Evolutionary conservation across 2,329 filamentous ascomycete species (phyloP), one percentile per base, ranked within the genome.

Genomic region (Pseudocercospora ulei): DNA sequence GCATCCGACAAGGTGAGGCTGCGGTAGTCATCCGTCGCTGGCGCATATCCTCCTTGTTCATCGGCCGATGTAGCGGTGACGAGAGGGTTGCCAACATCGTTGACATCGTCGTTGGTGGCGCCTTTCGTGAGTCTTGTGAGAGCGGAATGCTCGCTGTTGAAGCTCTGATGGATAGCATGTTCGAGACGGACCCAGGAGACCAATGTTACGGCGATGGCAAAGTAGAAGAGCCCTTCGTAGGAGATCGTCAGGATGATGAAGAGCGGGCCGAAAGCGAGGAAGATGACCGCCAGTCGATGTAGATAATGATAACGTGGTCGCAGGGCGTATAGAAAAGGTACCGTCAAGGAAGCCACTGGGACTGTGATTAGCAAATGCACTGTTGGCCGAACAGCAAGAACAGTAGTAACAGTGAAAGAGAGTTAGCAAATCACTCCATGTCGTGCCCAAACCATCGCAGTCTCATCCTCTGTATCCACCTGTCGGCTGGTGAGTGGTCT

Each of bases 201-300:
- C 3, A 98, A 66, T 13, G 80, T 82, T 38, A 81, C 67, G 56
- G 79, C 86, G 62, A 95, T 98, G 7, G 80, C 77, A 43, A 95
- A 76, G 62, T 96, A 98, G 62, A 98, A 98, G 2, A 98, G 71
- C 0, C 88, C 88, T 62, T 98, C 90, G 64, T 93, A 98, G 0
- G 88, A 95, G 52, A 96, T 95, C 5, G 87, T 93, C 35, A 98
- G 75, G 55, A 98, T 88, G 57, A 98, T 81, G 62, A 96, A 98
- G 1, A 82, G 81, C 0, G 90, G 90, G 0, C 88, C 82, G 58
- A 92, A 96, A 3, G 87, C 82, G 33, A 98, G 70, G 65, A 96
- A 98, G 38, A 95, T 78, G 52, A 93, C 75, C 50, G 87, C 72
- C 3, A 98, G 69, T 14, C 87, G 79, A 60, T 96, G 87, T 50